phyloP scores from a whole-genome alignment of 2,329 filamentous ascomycete genomes.

The Colletotrichum sp. region DNA sequence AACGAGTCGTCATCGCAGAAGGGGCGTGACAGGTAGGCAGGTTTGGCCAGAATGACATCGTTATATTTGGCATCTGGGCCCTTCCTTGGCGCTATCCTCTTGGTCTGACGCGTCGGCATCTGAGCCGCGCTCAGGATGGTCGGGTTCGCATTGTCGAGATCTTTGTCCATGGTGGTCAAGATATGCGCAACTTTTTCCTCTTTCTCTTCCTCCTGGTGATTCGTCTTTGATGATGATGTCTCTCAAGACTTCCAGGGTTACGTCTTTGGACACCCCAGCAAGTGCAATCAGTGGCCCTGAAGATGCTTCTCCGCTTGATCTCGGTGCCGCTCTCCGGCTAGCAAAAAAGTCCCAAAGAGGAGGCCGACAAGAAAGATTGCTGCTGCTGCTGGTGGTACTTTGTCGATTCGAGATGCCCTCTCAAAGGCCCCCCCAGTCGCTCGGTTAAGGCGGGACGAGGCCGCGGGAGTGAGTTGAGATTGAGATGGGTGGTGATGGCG shows the following conservation, averaged over 20 bases:
- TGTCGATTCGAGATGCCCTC: not conserved
- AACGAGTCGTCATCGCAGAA: slow-evolving; percentile 41
- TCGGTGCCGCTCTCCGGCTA: not conserved
- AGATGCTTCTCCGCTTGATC: slow-evolving; percentile 1
- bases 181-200: not conserved
- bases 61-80: slow-evolving; percentile 54
- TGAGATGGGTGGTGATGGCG: not conserved
- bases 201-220: not conserved
- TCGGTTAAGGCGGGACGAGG: not conserved
- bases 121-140: slow-evolving; percentile 89
- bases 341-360: not conserved
- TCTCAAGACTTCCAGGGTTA: not conserved
- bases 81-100: slow-evolving; percentile 49
- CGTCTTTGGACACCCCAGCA: not conserved
- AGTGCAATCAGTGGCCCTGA: not conserved
- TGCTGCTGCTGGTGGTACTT: not conserved
- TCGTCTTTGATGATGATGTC: not conserved
- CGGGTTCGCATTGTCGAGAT: slow-evolving; percentile 83
- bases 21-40: slow-evolving; percentile 46
- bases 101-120: slow-evolving; percentile 77
- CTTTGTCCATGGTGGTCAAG: slow-evolving; percentile 39
- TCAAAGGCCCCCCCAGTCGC: not conserved
- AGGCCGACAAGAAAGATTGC: not conserved
- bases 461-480: not conserved
- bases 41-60: slow-evolving; percentile 50